Evolutionary conservation across 306 rosid species (phyloP).

Genomic region (Lathyrus sativus): DNA sequence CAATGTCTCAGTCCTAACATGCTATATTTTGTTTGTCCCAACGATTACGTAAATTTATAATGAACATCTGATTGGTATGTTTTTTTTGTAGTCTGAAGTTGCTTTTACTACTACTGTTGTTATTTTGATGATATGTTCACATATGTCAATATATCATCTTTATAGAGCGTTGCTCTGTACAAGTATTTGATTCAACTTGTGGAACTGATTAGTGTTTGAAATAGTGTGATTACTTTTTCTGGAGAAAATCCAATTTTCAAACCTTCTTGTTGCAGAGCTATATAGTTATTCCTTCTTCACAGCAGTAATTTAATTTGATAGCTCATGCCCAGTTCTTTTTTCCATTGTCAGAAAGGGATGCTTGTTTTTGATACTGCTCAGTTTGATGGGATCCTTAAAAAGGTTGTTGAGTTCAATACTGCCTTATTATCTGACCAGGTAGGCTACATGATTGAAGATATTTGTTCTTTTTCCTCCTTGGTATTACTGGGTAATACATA

Average conservation of each 20-base stretch:
- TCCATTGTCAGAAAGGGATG: constrained; percentile 85
- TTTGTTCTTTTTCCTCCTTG: neutral
- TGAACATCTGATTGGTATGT: constrained; percentile 15
- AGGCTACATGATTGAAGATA: constrained; percentile 31
- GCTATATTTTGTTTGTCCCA: constrained; percentile 12
- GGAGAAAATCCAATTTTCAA: constrained; percentile 1
- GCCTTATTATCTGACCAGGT: constrained; percentile 71
- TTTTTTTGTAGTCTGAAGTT: no score
- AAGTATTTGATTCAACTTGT: constrained; percentile 27
- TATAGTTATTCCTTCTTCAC: constrained; percentile 22
- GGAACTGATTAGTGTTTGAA: constrained; percentile 21
- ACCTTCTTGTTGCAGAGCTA: constrained; percentile 13
- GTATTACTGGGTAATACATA: constrained; percentile 15
- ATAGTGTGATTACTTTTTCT: neutral
- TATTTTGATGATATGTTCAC: neutral
- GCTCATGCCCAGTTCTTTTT: constrained; percentile 28
- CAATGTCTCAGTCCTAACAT: neutral
- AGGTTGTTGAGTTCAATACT: constrained; percentile 82
- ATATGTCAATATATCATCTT: constrained; percentile 27
- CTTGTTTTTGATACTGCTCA: constrained; percentile 87
- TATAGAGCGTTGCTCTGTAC: constrained; percentile 12
- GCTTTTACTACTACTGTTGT: constrained; percentile 3
- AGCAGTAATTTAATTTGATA: constrained; percentile 21
- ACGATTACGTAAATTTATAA: constrained; percentile 4
- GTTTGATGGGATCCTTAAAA: constrained; percentile 95